Evolutionary conservation across 805 yeast genomes (phyloP).

Genomic region (Cyberlindnera japonica): DNA sequence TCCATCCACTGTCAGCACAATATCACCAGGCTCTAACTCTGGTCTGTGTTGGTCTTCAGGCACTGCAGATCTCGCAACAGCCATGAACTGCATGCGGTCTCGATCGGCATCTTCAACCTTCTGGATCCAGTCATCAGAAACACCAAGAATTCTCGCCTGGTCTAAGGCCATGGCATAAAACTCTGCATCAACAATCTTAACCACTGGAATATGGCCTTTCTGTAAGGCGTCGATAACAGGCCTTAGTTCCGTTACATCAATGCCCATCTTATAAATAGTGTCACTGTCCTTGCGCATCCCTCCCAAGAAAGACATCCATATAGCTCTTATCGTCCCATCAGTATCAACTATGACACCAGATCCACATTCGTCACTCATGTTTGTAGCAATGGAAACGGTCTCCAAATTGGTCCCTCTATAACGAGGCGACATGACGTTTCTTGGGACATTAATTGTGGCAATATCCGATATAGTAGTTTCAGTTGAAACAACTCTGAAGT

Average conservation of each 20-base stretch:
- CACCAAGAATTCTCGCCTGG: conserved; percentile 83
- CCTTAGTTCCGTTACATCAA: conserved; percentile 66
- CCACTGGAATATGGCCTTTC: conserved; percentile 49
- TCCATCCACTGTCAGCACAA: conserved; percentile 67
- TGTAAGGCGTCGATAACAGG: conserved; percentile 54
- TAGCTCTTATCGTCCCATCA: conserved; percentile 76
- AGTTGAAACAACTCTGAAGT: conserved; percentile 64
- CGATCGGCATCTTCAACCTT: conserved; percentile 57
- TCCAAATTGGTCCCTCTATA: conserved; percentile 84
- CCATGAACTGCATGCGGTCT: conserved; percentile 69
- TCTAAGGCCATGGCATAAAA: conserved; percentile 63
- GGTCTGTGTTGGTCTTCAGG: conserved; percentile 33
- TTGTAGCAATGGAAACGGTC: conserved; percentile 70
- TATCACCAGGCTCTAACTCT: conserved; percentile 60
- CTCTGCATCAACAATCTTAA: conserved; percentile 76
- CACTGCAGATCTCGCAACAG: conserved; percentile 64
- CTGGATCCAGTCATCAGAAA: conserved; percentile 77
- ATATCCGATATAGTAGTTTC: conserved; percentile 76
- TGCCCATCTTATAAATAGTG: conserved; percentile 65
- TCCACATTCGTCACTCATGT: conserved; percentile 65
- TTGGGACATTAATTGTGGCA: conserved; percentile 68
- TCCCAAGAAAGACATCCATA: conserved; percentile 84
- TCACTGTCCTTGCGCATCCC: conserved; percentile 61
- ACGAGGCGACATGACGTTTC: conserved; percentile 65
- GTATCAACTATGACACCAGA: conserved; percentile 76